These are phyloP conservation scores for Globisporangium nodosum DNA, from an alignment of 352 stramenopile species.

Conservation along the genomic window DNA sequence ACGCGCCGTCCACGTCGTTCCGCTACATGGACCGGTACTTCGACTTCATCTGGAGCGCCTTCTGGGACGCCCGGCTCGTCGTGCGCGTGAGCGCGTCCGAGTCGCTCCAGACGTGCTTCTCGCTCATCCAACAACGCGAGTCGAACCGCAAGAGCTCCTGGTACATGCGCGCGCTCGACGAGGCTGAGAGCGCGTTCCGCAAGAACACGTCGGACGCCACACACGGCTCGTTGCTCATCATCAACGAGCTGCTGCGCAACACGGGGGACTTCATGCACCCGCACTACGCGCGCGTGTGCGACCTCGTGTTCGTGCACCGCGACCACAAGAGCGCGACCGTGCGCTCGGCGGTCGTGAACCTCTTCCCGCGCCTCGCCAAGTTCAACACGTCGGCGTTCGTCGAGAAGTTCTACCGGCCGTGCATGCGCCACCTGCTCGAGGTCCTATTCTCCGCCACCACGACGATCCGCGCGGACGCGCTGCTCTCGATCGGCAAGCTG, in stretches of 20 bases:
- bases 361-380: slow-evolving; percentile 82
- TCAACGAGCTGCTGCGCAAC: slow-evolving; percentile 85
- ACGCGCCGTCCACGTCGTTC: slow-evolving; percentile 81
- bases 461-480: slow-evolving; percentile 66
- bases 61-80: slow-evolving; percentile 78
- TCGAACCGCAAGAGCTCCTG: slow-evolving; percentile 80
- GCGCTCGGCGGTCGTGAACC: slow-evolving; percentile 76
- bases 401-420: slow-evolving; percentile 75
- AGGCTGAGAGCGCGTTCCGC: slow-evolving; percentile 70
- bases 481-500: slow-evolving; percentile 84
- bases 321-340: slow-evolving; percentile 79
- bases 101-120: slow-evolving; percentile 81
- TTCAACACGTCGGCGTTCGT: slow-evolving; percentile 87
- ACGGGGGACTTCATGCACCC: slow-evolving; percentile 87
- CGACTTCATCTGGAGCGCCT: slow-evolving; percentile 87
- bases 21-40: slow-evolving; percentile 89
- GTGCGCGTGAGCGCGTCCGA: slow-evolving; percentile 78
- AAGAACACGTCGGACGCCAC: slow-evolving; percentile 72
- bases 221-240: slow-evolving; percentile 75
- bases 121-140: slow-evolving; percentile 85
- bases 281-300: slow-evolving; percentile 68
- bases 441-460: slow-evolving; percentile 77
- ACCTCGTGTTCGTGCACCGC: slow-evolving; percentile 68
- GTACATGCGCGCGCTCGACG: slow-evolving; percentile 76
- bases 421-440: slow-evolving; percentile 82